Base-by-base conservation (phyloP, 176 grass and related monocot genomes). In the Puya raimondii region DNA sequence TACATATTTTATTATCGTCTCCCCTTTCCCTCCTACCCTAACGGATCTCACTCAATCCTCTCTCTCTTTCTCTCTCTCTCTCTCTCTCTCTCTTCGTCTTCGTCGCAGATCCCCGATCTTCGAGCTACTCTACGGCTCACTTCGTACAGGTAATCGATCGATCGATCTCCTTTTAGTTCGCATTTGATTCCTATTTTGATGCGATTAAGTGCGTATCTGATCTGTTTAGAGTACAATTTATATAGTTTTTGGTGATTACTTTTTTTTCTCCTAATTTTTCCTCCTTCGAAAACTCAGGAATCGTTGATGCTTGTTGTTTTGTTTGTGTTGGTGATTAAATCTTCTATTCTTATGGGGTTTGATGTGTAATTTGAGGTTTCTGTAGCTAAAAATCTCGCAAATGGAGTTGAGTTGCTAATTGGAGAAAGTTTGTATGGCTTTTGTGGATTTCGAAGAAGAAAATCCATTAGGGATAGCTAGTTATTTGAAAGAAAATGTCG, bases 331-430 rank as follows among this genome's bases (percentile, higher is more conserved):
- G 33, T 42, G 33, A 42, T 42, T 42, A 42, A 42, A 8, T 42
- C 16, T 2, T 9, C n/a, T 22, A 15, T 61, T 79, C 63, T 49
- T 50, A 68, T 53, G 8, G 53, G 7, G 70, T 1, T 9, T 23
- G 0, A n/a, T 21, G 51, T 53, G 23, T 48, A 80, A 71, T 72
- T 63, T 51, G 9, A 66, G 25, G 33, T 23, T 59, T 18, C 3
- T 61, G 56, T 61, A 61, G 56, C 56, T 61, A 13, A 3, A 18
- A 61, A 20, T 61, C n/a, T 20, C 53, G 18, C 53, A 14, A 58
- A 58, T 74, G 73, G 52, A 74, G 52, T 73, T 74, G 81, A 88
- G 81, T 81, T 81, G 25, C 1, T 26, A 26, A 26, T 26, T 26
- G 25, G 25, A 26, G 25, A 26, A 26, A 26, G 1, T 2, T 71